phyloP scores from a whole-genome alignment of 2,329 filamentous ascomycete species.

The Drechslera avenae region DNA sequence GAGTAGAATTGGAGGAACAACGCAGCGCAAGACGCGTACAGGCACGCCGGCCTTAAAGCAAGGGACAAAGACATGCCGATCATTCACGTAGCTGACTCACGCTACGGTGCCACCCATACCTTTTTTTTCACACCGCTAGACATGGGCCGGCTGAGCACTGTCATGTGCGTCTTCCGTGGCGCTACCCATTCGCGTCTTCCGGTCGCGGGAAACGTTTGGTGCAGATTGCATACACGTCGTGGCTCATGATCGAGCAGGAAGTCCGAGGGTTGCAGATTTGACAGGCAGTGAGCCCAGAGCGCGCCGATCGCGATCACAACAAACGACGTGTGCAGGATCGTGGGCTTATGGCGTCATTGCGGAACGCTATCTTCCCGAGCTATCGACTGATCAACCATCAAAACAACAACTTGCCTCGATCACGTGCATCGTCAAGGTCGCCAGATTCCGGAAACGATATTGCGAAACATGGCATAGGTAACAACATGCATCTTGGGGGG shows the following conservation, averaged over 20 bases:
- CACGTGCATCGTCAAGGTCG: not conserved
- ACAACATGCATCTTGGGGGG: not conserved
- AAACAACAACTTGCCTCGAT: not conserved
- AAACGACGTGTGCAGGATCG: slow-evolving; percentile 4
- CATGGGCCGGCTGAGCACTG: slow-evolving; percentile 5
- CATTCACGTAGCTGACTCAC: slow-evolving; percentile 3
- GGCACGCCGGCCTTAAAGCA: slow-evolving; percentile 13
- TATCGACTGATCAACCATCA: slow-evolving; percentile 1
- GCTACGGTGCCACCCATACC: slow-evolving; percentile 5
- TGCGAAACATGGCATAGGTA: no score
- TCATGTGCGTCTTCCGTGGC: slow-evolving; percentile 6
- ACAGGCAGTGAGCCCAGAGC: not conserved
- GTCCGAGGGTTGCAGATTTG: no score
- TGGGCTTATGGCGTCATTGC: slow-evolving; percentile 9
- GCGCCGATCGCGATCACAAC: not conserved
- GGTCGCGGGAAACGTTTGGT: not conserved
- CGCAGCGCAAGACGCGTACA: not conserved
- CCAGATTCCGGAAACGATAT: no score
- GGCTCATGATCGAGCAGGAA: not conserved
- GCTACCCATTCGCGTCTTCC: not conserved
- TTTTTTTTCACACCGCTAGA: slow-evolving; percentile 15
- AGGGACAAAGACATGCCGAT: slow-evolving; percentile 15
- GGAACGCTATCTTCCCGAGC: not conserved
- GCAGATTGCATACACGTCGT: not conserved
- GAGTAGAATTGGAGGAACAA: not conserved